Base-by-base conservation (phyloP, 2,329 filamentous ascomycete species). In the Fusarium hostae region DNA sequence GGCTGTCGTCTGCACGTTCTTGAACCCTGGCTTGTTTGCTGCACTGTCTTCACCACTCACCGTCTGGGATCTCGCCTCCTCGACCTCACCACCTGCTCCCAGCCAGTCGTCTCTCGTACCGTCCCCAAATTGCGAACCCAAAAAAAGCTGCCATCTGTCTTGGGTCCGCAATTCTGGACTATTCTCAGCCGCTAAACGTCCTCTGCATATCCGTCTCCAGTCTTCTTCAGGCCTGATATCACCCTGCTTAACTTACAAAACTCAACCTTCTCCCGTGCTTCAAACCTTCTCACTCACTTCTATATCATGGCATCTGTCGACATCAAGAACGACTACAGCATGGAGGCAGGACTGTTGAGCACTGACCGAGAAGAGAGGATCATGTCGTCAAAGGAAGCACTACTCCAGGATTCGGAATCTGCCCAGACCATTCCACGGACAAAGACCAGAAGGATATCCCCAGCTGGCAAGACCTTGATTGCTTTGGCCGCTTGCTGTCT, bases 331-430 rank as follows among this genome's bases (percentile, higher is more conserved):
- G 71, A 77, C 62, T 72, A 76, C 74, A 76, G 68, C 72, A 75
- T 77, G 75, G 75, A 77, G 71, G 74, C 75, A 64, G 75, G 75
- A 77, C 65, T 77, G 60, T 70, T 76, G 71, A 77, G 59, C 74
- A 77, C 67, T 65, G 63, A 73, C 65, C 66, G 64, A 76, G 74
- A 77, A 76, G 75, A 77, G 75, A 77, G 71, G 67, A 77, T 66
- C 59, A 74, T 77, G 72, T 68, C 61, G 45, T 65, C 67, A 47
- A 77, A 77, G 72, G 75, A 77, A 71, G 56, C 72, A 70, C 67
- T 66, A 60, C 61, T 72, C 69, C 72, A 69, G 75, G 75, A 77
- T 65, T 66, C 65, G 63, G 75, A 77, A 60, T 56, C 65, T 58
- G 58, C 67, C 70, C 66, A 65, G 30, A 54, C 65, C 55, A 52